Evolutionary conservation across 805 yeast species (phyloP), one percentile per base, ranked within the genome.

Genomic region (Lipomyces japonicus): DNA sequence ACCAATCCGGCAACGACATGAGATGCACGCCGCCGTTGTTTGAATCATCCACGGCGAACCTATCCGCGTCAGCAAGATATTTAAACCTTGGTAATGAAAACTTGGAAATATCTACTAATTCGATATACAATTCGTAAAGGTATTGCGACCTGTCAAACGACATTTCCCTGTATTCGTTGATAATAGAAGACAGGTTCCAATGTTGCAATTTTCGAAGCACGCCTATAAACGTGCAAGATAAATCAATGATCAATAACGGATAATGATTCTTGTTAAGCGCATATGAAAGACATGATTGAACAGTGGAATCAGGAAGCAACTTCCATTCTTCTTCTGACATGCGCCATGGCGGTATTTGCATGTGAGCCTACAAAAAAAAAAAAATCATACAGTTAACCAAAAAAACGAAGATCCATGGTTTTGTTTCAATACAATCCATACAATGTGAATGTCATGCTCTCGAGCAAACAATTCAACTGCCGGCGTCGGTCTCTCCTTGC

Each of bases 161-260:
- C 66, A 80, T 86, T 6, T 86, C 73, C 46, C 96, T 72, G 67
- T 88, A 93, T 65, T 91, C 97, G 60, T 83, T 84, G 21, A 89
- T 77, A 3, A 91, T 80, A 18, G 95, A 82, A 22, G 90, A 80
- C 63, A 84, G 84, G 60, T 81, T 83, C 97, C 97, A 91, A 68
- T 84, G 84, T 67, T 87, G 93, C 35, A 90, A 73, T 64, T 84
- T 82, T 44, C 98, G 73, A 30, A 93, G 68, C 2, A 90, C 72
- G 0, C 97, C 96, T 9, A 88, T 78, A 18, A 90, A 74, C 10
- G 93, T 79, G 51, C 84, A 82, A 4, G 90, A 82, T 34, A 84
- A 78, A 63, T 93, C 97, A 21, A 93, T 80, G 12, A 91, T 66
- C 39, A 91, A 70, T 3, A 86, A 65, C 45, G 89, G 89, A 61